Base-by-base conservation (phyloP, 164 flowering plant species). In the Warburgia ugandensis region DNA sequence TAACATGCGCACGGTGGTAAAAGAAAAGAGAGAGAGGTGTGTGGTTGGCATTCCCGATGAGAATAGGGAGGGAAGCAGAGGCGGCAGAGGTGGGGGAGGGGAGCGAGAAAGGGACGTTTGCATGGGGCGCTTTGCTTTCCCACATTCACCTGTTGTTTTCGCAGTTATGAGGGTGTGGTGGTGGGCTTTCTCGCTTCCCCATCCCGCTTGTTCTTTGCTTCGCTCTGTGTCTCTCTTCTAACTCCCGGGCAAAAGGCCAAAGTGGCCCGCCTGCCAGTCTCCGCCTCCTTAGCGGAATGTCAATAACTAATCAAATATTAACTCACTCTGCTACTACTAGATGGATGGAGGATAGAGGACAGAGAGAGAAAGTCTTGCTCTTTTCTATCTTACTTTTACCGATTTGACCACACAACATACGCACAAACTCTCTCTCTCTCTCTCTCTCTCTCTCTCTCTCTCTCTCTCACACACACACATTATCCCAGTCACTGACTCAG, bases 11-110 rank as follows among this genome's bases (percentile, higher is more conserved):
- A 36, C 14, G 25, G 42, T 7, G 20, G 43, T 50, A n/a, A 38
- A 50, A 59, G 48, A 65, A 56, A 62, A 59, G 72, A 47, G 63
- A 39, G 52, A 29, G 6, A 28, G 26, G 44, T 45, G 56, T 48
- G 59, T 68, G 59, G 72, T 54, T 68, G 68, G 55, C 72, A 68
- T 68, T 63, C 72, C 65, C 51, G 26, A 52, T 63, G 50, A 73
- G 74, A 75, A 46, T 78, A 71, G 73, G 67, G 69, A 70, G 70
- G 60, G 55, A 69, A 68, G 27, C 60, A 66, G 70, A 50, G 68
- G 77, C 80, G 77, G 81, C 77, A 74, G 76, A 69, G 64, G 77
- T 73, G 80, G 79, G 79, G 66, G 77, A 66, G 70, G 61, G 74
- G 62, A 62, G 71, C 9, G 10, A 23, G 86, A 77, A 75, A 75